Base-by-base conservation (phyloP, 73 alveolate genomes). In the Paramecium octaurelia region DNA sequence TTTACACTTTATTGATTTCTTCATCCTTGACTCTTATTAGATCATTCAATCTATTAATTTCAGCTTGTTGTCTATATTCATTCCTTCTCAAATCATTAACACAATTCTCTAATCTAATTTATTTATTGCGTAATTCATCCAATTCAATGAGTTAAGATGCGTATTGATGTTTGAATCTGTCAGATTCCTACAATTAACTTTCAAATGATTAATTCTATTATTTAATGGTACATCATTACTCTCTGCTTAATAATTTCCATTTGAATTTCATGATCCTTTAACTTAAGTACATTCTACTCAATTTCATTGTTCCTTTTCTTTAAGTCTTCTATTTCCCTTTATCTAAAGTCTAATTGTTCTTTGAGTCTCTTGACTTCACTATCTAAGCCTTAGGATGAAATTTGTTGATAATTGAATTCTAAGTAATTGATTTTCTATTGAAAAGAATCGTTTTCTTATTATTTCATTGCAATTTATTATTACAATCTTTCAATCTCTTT, bases 271-370 rank as follows among this genome's bases (percentile, higher is more conserved):
- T 21, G 44, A 40, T 80, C 91, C 14, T 80, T 80, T 18, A 44
- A 23, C 16, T 80, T 80, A 21, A 80, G 44, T 18, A 80, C 46
- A 44, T 21, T 44, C 29, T 80, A 21, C 12, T 80, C 91, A 20
- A 80, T 24, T 31, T 80, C 91, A 42, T 20, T 16, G 44, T 80
- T 80, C 29, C 91, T 80, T 43, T 35, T 80, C 24, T 80, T 80
- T 64, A 80, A 80, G 24, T 80, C 91, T 2, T 80, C 73, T 43
- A 80, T 80, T 48, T 80, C 91, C n/a, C 73, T 80, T 35, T 80
- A 80, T 80, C 91, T 80, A 24, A 23, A 20, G 3, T 80, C 91
- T 9, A 80, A 21, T 46, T 80, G 21, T 43, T 80, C 91, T 14
- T 80, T 80, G 16, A 44, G 57, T 80, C 91, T 80, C 14, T 46